Base-by-base conservation (phyloP, 805 yeast species). In the Metschnikowia proteae region DNA sequence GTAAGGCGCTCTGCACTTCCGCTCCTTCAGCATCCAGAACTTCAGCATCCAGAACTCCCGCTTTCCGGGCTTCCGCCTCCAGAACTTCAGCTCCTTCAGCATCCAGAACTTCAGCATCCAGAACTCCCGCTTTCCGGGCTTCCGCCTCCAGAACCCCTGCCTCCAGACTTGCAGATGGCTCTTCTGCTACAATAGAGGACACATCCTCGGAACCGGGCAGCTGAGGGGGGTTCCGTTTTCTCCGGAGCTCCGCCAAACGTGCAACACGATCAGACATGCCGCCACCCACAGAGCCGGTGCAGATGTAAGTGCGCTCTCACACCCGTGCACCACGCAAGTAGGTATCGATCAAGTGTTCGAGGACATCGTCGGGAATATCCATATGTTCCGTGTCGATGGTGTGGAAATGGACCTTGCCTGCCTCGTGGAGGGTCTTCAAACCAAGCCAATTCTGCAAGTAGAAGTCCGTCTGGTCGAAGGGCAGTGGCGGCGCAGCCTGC, bases 381-480 rank as follows among this genome's bases (percentile, higher is more conserved):
- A 88, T 84, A 61, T 87, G 96, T 3, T 61, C 68, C 22, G 78
- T 88, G 46, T 81, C 78, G 17, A 86, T 70, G 6, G 64, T 59
- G 38, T 74, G 58, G 49, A 80, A 84, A 2, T 70, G 79, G 30
- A 87, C 63, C 46, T 70, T 74, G 1, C 61, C 68, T 1, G 68
- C 58, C 9, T 69, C 66, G 48, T 76, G 67, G 29, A 88, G 67
- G 1, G 61, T 54, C 52, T 70, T 71, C 52, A 86, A 63, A 0
- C 96, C 96, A 33, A 88, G 67, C 52, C 76, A 66, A 62, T 87
- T 84, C 26, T 75, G 61, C n/a, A 54, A 56, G 60, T 73, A 88
- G 7, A 81, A 57, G 2, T 61, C 64, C 0, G 91, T 78, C 32
- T 78, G 62, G 10, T 73, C 57, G 42, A 84, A 75, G 0, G 77